A percentile compares a stretch with the other conserved stretches of the same genome.
Evolutionary conservation across 768 basidiomycete genomes (phyloP).

Genomic region (Pisolithus orientalis): DNA sequence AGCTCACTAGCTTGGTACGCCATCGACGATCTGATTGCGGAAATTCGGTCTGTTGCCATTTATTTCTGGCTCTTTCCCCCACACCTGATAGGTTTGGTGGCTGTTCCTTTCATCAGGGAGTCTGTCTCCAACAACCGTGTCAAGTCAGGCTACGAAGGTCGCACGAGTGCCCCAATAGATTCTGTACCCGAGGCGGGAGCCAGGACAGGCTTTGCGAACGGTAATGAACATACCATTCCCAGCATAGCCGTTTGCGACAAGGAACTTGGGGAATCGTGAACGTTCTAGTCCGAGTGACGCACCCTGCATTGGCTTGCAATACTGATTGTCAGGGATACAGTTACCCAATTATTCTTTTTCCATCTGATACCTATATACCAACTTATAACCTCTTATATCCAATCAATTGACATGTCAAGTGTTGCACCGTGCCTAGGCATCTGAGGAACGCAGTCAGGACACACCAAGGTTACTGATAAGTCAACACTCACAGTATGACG

Average conservation of each 20-base stretch:
- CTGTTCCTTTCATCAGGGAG: conserved; percentile 36
- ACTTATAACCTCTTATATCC: background rate
- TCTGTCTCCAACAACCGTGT: conserved; percentile 77
- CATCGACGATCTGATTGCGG: conserved; percentile 74
- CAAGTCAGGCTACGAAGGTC: conserved; percentile 66
- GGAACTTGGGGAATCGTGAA: conserved; percentile 34
- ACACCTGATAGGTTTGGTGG: conserved; percentile 1
- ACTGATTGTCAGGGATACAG: conserved; percentile 10
- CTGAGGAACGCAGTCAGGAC: conserved; percentile 1
- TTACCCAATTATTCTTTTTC: background rate
- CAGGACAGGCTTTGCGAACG: conserved; percentile 57
- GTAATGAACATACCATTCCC: conserved; percentile 52
- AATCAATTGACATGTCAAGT: conserved; percentile 4
- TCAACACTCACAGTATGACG: conserved; percentile 63
- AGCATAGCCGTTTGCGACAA: conserved; percentile 39
- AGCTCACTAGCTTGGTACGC: conserved; percentile 68
- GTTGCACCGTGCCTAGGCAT: conserved; percentile 7
- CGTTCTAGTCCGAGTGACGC: conserved; percentile 29
- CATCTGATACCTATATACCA: background rate
- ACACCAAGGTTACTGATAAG: background rate
- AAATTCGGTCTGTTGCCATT: conserved; percentile 55
- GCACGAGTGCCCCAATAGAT: conserved; percentile 61
- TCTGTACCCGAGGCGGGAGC: conserved; percentile 66
- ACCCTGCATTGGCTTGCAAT: conserved; percentile 29
- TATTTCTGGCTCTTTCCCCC: background rate